Conservation (phyloP, 345 rosid genomes). For the Rubroshorea leprosula region DNA sequence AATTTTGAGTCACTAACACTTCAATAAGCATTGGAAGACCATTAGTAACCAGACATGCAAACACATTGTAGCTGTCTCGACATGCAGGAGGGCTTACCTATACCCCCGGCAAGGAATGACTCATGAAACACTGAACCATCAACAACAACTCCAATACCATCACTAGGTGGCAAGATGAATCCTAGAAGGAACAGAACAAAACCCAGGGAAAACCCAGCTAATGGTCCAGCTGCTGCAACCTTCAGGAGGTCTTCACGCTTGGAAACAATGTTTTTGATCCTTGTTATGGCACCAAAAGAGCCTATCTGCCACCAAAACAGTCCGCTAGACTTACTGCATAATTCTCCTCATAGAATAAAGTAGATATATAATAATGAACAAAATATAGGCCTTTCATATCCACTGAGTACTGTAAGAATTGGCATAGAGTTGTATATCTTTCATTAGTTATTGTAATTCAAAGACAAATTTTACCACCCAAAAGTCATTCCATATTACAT, state of each 20-base stretch:
- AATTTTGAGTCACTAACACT: no score
- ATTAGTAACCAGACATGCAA: no score
- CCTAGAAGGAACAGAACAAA: constrained; percentile 72
- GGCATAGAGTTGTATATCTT: no score
- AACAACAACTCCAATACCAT: constrained; percentile 79
- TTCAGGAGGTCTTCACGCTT: constrained; percentile 89
- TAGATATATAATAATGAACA: constrained; percentile 5
- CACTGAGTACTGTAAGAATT: no score
- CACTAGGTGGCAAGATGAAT: constrained; percentile 75
- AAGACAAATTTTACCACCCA: no score
- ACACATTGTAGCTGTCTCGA: no score
- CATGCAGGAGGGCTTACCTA: constrained; percentile 48
- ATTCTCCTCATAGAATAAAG: not conserved
- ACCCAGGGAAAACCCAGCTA: constrained; percentile 87
- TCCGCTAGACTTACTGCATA: constrained; percentile 25
- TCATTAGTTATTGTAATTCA: no score
- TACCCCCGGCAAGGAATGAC: constrained; percentile 79
- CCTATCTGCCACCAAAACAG: constrained; percentile 85
- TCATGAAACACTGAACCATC: constrained; percentile 93
- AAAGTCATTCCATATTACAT: no score
- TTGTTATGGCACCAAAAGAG: constrained; percentile 92
- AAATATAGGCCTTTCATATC: no score
- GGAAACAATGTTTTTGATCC: constrained; percentile 69
- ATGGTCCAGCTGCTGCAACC: constrained; percentile 89
- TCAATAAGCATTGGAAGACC: no score